A percentile compares a stretch with the other conserved stretches of the same genome.
These are phyloP conservation scores for Tetrahymena malaccensis DNA, from an alignment of 73 alveolate species.

Conservation along the genomic window DNA sequence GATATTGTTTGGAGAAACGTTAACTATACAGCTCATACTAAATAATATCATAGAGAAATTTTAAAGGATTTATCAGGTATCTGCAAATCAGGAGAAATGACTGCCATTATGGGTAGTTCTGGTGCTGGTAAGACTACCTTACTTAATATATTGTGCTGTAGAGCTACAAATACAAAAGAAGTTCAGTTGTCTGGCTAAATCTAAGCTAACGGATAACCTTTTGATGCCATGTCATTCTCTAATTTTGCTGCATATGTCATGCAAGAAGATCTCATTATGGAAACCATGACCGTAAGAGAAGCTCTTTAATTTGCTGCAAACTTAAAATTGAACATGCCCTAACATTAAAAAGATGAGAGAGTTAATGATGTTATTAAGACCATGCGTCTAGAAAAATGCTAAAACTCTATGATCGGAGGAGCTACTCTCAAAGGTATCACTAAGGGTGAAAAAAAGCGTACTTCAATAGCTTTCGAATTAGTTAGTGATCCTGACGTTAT, in stretches of 20 bases:
- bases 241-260: conserved; percentile 71
- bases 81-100: conserved; percentile 16
- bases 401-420: conserved; percentile 34
- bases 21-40: background rate
- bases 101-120: conserved; percentile 46
- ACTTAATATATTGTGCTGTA: conserved; percentile 21
- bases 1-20: background rate
- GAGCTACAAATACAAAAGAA: background rate
- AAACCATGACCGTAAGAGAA: conserved; percentile 28
- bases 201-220: conserved; percentile 1
- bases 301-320: conserved; percentile 48
- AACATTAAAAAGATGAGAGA: background rate
- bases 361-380: conserved; percentile 13
- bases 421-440: conserved; percentile 18
- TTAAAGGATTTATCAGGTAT: conserved; percentile 5
- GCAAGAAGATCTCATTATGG: conserved; percentile 48
- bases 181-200: conserved; percentile 1
- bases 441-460: conserved; percentile 49
- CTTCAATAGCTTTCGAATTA: conserved; percentile 51
- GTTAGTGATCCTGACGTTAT: conserved; percentile 50
- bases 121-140: conserved; percentile 54
- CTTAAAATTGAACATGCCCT: conserved; percentile 17
- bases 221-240: conserved; percentile 38
- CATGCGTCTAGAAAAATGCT: conserved; percentile 26
- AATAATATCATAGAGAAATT: background rate